phyloP scores from a whole-genome alignment of 306 rosid species.

The Glycyrrhiza uralensis region DNA sequence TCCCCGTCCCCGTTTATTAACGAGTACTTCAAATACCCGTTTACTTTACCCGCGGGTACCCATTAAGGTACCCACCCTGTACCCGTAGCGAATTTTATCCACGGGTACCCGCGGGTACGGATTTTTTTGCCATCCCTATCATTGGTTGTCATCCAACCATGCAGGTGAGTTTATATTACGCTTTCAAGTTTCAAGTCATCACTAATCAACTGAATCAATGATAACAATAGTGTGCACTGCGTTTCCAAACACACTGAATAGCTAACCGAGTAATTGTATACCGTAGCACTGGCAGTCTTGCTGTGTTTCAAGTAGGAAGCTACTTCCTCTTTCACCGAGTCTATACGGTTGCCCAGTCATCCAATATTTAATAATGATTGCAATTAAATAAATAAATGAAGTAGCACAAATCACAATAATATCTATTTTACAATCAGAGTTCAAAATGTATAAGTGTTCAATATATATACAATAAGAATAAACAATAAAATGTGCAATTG shows the following conservation, averaged over 20 bases:
- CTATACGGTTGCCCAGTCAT: neutral
- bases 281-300: neutral
- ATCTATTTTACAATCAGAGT: conserved; percentile 17
- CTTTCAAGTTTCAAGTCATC: too few species aligned
- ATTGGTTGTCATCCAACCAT: conserved; percentile 12
- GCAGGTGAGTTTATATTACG: neutral
- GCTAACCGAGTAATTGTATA: too few species aligned
- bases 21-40: too few species aligned
- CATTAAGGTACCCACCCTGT: too few species aligned
- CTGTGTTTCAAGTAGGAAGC: neutral
- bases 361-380: neutral
- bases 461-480: conserved; percentile 28
- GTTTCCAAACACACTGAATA: too few species aligned
- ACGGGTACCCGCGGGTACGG: too few species aligned
- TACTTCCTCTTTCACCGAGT: neutral
- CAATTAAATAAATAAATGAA: neutral
- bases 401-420: neutral
- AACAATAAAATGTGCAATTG: neutral
- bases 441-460: neutral
- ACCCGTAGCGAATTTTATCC: too few species aligned
- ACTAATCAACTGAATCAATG: neutral
- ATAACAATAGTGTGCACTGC: too few species aligned
- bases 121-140: too few species aligned
- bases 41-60: too few species aligned
- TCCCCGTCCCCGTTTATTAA: too few species aligned